Base-by-base conservation (phyloP, 116 monocot genomes). In the Trichopus zeylanicus region DNA sequence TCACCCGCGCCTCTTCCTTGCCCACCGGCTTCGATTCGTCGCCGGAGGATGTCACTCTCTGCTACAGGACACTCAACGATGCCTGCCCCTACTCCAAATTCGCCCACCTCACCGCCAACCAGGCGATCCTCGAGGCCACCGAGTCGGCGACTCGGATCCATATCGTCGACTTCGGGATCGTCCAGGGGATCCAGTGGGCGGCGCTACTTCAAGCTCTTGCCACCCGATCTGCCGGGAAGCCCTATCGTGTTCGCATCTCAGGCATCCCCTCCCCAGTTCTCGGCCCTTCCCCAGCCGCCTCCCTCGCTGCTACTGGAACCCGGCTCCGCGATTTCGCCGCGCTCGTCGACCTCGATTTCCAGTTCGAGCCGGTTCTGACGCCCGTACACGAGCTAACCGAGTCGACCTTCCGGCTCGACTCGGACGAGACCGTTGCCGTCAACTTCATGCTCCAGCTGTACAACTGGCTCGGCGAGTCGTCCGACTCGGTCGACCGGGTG, bases 121-220 rank as follows among this genome's bases (percentile, higher is more conserved):
- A 97, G 68, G 97, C 91, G n/a, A 97, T 97, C 58, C 79, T 97
- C 11, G 97, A 97, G 47, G 81, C 87, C 48, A 84, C 97, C 2
- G 87, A 73, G 34, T 60, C 78, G 5, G 75, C 97, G 9, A 53
- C 64, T 16, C 66, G 62, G 28, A 91, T 97, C 74, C 97, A 87
- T 73, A 76, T 97, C 63, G 61, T 97, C 61, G 97, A 97, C 66
- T 91, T 97, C 59, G 97, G 97, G 29, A 72, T 97, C 65, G 71
- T 70, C 1, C 84, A 91, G 23, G 97, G 97, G 1, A 67, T 97
- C 56, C 97, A 97, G 37, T 97, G 97, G 97, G 87, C 97, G 55
- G 81, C 87, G 46, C 75, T 97, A 15, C 87, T 97, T 28, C 97
- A 97, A 61, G 97, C 87, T 3, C 80, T 97, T 6, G 87, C 91